A percentile compares a stretch with the other conserved stretches of the same genome.
Evolutionary conservation across 495 filamentous ascomycete species (phyloP).

Genomic region (Penicillium simplicissimum): DNA sequence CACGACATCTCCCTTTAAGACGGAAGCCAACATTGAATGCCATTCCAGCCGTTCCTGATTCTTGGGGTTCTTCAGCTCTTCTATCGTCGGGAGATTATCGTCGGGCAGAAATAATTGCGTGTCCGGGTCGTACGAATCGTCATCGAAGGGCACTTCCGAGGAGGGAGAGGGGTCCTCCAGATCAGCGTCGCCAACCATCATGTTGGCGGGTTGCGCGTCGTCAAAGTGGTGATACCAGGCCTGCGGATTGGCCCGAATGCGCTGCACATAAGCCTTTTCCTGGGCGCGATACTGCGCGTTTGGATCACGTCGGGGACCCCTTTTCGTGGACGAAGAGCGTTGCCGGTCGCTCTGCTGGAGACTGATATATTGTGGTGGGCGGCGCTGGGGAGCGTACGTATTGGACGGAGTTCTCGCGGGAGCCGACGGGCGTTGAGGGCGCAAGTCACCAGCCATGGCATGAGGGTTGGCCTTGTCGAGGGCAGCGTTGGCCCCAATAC

Average conservation of each 20-base stretch:
- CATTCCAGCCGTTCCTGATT: slow-evolving; percentile 94
- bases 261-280: slow-evolving; percentile 78
- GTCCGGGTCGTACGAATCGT: slow-evolving; percentile 87
- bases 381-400: slow-evolving; percentile 74
- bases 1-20: slow-evolving; percentile 94
- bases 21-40: slow-evolving; percentile 96
- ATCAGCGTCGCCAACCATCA: slow-evolving; percentile 74
- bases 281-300: slow-evolving; percentile 81
- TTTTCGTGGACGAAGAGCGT: slow-evolving; percentile 55
- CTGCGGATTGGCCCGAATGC: slow-evolving; percentile 69
- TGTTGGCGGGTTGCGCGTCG: slow-evolving; percentile 64
- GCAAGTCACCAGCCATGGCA: slow-evolving; percentile 32
- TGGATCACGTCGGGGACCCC: slow-evolving; percentile 60
- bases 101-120: slow-evolving; percentile 86
- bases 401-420: slow-evolving; percentile 67
- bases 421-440: slow-evolving; percentile 58
- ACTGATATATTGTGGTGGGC: slow-evolving; percentile 63
- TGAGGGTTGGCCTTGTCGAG: slow-evolving; percentile 39
- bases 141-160: slow-evolving; percentile 77
- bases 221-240: slow-evolving; percentile 69
- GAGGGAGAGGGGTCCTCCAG: slow-evolving; percentile 88
- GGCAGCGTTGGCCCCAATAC: slow-evolving; percentile 34
- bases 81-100: slow-evolving; percentile 80
- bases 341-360: slow-evolving; percentile 51
- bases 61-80: slow-evolving; percentile 83